Evolutionary conservation across 2,329 filamentous ascomycete species (phyloP).

Genomic region (Colletotrichum musae): DNA sequence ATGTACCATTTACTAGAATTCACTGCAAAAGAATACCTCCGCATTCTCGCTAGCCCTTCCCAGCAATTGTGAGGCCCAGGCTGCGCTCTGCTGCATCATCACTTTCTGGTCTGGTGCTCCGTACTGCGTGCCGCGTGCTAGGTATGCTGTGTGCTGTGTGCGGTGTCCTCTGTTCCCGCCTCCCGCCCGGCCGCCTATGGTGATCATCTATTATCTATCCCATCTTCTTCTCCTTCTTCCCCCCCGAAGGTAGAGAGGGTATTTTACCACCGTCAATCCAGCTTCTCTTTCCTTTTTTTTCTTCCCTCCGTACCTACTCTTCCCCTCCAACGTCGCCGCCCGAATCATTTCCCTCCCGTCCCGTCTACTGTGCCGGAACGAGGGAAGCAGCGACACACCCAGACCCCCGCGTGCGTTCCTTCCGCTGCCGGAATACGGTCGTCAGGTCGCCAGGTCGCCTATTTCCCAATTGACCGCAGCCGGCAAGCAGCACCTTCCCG

Average conservation of each 20-base stretch:
- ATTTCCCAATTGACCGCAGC: slow-evolving; percentile 3
- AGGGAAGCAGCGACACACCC: not conserved
- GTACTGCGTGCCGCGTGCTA: not conserved
- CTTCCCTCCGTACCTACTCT: too few relatives aligned
- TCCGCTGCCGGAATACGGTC: too few relatives aligned
- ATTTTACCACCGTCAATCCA: too few relatives aligned
- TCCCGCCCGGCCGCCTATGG: too few relatives aligned
- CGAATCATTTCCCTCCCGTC: too few relatives aligned
- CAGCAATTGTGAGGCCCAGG: slow-evolving; percentile 32
- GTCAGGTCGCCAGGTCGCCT: not conserved
- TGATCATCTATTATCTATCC: too few relatives aligned
- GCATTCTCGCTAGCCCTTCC: slow-evolving; percentile 22
- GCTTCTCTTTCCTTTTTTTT: too few relatives aligned
- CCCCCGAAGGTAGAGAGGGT: too few relatives aligned
- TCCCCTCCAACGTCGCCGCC: too few relatives aligned
- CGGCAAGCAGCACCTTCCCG: not conserved
- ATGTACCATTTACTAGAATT: not conserved
- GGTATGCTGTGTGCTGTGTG: not conserved
- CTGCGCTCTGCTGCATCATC: slow-evolving; percentile 40
- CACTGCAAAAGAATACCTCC: not conserved
- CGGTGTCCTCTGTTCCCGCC: too few relatives aligned
- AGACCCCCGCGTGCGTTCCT: too few relatives aligned
- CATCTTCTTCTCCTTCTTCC: too few relatives aligned
- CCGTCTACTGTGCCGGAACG: not conserved
- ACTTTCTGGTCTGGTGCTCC: slow-evolving; percentile 6